Evolutionary conservation across 495 filamentous ascomycete genomes (phyloP).

Genomic region (Aspergillus coremiiformis): DNA sequence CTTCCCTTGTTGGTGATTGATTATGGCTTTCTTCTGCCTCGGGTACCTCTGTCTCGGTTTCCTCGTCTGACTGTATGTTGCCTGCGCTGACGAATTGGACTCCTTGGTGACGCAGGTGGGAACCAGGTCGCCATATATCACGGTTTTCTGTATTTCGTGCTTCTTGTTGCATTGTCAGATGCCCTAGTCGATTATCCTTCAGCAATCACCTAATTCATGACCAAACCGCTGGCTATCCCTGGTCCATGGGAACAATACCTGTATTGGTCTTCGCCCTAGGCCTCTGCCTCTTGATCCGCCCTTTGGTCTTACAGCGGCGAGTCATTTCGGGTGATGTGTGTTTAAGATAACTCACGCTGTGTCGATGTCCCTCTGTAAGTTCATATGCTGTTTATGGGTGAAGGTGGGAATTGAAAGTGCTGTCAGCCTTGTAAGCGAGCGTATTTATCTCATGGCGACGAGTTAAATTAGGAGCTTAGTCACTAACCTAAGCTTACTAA

Average conservation of each 20-base stretch:
- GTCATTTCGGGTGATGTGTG: conserved; percentile 2
- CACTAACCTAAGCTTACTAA: not conserved
- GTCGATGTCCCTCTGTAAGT: not conserved
- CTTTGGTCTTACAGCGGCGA: conserved; percentile 10
- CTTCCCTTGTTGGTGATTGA: not conserved
- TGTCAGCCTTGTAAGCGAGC: not conserved
- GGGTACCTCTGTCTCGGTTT: not conserved
- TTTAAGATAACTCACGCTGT: not conserved
- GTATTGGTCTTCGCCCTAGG: not conserved
- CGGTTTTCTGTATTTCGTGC: conserved; percentile 67
- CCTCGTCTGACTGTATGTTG: conserved; percentile 36
- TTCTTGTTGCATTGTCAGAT: conserved; percentile 64
- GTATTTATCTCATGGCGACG: no score
- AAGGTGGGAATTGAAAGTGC: no score
- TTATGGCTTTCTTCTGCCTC: conserved; percentile 2
- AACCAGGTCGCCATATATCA: conserved; percentile 25
- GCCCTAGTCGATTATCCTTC: conserved; percentile 3
- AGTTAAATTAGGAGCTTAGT: no score
- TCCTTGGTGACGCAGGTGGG: conserved; percentile 46
- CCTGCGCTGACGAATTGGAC: conserved; percentile 72
- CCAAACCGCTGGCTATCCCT: not conserved
- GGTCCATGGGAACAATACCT: not conserved
- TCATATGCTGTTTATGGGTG: no score
- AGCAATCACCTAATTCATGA: not conserved
- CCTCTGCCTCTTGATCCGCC: conserved; percentile 4